Evolutionary conservation across 75 land plant genomes (phyloP).

Genomic region (Adiantum capillusveneris): DNA sequence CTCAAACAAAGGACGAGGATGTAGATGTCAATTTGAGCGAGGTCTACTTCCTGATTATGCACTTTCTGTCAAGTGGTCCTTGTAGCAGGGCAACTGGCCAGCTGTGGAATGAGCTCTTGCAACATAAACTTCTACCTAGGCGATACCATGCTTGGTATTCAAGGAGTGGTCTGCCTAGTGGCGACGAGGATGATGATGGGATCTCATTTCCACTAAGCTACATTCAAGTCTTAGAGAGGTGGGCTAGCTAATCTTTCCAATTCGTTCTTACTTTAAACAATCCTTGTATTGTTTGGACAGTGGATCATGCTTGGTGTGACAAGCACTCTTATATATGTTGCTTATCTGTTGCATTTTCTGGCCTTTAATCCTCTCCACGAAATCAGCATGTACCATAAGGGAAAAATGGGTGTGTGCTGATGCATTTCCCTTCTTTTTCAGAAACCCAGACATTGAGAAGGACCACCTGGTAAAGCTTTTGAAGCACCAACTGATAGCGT

Average conservation of each 20-base stretch:
- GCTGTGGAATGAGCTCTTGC: constrained; percentile 78
- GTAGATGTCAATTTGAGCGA: constrained; percentile 74
- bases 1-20: constrained; percentile 19
- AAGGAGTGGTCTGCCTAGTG: constrained; percentile 49
- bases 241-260: background rate
- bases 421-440: constrained; percentile 8
- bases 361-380: no score
- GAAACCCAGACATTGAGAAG: constrained; percentile 66
- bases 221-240: constrained; percentile 65
- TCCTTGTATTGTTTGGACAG: no score
- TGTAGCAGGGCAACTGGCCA: constrained; percentile 68
- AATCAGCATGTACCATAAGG: no score
- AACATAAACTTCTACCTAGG: constrained; percentile 83
- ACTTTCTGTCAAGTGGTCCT: constrained; percentile 82
- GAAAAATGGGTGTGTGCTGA: no score
- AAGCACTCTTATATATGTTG: no score
- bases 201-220: constrained; percentile 77
- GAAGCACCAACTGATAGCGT: constrained; percentile 57
- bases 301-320: background rate
- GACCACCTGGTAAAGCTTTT: constrained; percentile 84
- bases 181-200: constrained; percentile 79
- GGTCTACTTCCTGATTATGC: constrained; percentile 88
- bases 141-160: constrained; percentile 97
- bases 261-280: background rate
- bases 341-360: no score